Conservation (phyloP, 2,329 filamentous ascomycete species). For the Aspergillus clavatus region DNA sequence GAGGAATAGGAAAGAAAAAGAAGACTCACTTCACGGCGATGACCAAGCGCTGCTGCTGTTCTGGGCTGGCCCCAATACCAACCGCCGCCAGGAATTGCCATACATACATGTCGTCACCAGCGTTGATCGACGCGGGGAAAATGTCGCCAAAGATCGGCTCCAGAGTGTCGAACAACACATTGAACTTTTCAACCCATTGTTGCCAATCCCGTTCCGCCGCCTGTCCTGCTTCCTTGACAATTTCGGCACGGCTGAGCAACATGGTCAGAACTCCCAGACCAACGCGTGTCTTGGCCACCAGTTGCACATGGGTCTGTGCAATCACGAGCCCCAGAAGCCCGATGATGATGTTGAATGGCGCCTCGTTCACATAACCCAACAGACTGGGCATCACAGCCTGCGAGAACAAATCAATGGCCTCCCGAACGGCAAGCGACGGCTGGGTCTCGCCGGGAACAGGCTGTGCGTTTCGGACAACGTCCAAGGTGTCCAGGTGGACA, state of each 20-base stretch:
- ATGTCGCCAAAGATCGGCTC: slow-evolving; percentile 79
- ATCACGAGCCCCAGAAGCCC: slow-evolving; percentile 83
- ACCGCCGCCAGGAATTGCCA: slow-evolving; percentile 97
- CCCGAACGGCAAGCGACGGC: slow-evolving; percentile 71
- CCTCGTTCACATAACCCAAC: slow-evolving; percentile 85
- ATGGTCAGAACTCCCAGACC: slow-evolving; percentile 88
- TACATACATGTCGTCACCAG: slow-evolving; percentile 89
- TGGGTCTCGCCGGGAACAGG: slow-evolving; percentile 67
- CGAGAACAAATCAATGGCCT: slow-evolving; percentile 89
- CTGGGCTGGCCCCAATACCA: slow-evolving; percentile 85
- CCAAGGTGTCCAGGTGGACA: slow-evolving; percentile 84
- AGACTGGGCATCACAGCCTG: slow-evolving; percentile 83
- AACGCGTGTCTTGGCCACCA: slow-evolving; percentile 80
- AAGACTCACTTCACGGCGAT: slow-evolving; percentile 74
- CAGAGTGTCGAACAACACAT: slow-evolving; percentile 77
- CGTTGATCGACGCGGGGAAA: slow-evolving; percentile 87
- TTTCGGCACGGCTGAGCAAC: slow-evolving; percentile 87
- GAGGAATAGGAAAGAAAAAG: neutral
- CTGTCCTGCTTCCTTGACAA: slow-evolving; percentile 75
- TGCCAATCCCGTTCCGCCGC: slow-evolving; percentile 69
- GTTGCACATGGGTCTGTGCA: slow-evolving; percentile 72
- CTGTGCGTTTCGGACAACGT: slow-evolving; percentile 79
- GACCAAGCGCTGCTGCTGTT: slow-evolving; percentile 92
- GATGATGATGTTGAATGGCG: slow-evolving; percentile 83
- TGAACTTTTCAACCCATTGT: slow-evolving; percentile 80